Evolutionary conservation across 176 grass and related monocot genomes (phyloP).

Genomic region (Oryza rufipogon): DNA sequence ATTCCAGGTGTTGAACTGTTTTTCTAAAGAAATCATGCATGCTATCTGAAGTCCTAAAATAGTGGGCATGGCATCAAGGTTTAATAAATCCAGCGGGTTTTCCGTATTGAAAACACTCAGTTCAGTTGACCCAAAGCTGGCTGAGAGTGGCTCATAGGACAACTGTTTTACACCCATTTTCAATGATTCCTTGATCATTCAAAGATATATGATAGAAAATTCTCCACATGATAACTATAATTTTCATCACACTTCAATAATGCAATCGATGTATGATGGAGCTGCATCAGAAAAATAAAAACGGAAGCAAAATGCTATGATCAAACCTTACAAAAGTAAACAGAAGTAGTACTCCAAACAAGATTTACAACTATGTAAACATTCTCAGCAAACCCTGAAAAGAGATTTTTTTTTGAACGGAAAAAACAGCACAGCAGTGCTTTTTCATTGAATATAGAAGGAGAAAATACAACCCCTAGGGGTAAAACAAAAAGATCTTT

Average conservation of each 20-base stretch:
- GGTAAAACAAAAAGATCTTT: too few species aligned
- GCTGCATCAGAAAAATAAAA: background rate
- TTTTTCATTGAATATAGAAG: too few species aligned
- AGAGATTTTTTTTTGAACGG: background rate
- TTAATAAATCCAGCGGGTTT: background rate
- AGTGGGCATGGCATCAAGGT: background rate
- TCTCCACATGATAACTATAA: background rate
- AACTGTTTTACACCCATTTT: background rate
- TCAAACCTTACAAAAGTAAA: background rate
- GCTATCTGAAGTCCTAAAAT: slow-evolving; percentile 11
- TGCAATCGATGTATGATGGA: background rate
- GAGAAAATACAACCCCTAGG: too few species aligned
- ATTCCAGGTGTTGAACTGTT: background rate
- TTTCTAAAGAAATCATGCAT: background rate
- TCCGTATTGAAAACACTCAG: background rate
- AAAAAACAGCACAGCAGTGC: too few species aligned
- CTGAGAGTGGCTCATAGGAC: background rate
- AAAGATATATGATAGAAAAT: background rate
- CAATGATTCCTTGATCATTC: slow-evolving; percentile 31
- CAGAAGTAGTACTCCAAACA: background rate
- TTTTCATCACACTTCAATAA: slow-evolving; percentile 12
- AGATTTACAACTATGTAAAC: background rate
- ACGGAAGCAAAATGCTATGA: background rate
- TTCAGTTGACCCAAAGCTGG: slow-evolving; percentile 19
- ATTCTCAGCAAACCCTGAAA: background rate